Evolutionary conservation across 1,284 basidiomycete genomes (phyloP).

Genomic region (Microstroma glucosiphilum): DNA sequence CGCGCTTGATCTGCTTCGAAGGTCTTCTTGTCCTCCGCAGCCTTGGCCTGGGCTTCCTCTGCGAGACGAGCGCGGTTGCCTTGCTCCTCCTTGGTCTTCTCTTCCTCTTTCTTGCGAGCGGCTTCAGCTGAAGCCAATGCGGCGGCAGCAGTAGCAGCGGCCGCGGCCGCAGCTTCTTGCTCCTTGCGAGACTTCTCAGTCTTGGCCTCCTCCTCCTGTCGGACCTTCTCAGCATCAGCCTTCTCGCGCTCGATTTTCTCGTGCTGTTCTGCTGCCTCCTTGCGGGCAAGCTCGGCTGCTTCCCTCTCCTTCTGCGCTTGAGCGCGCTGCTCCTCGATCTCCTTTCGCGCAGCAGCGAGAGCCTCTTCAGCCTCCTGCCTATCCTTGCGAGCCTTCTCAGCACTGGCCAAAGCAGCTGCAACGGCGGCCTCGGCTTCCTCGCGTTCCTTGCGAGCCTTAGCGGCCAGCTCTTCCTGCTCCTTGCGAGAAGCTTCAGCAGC

Average conservation of each 20-base stretch:
- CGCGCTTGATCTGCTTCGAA: not conserved
- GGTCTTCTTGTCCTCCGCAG: not conserved
- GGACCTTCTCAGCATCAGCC: conserved; percentile 4
- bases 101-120: not conserved
- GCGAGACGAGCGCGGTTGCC: too few species aligned
- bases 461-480: conserved; percentile 1
- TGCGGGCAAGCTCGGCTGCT: not conserved
- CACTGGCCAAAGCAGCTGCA: not conserved
- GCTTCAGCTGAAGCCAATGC: not conserved
- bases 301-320: conserved; percentile 1
- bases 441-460: not conserved
- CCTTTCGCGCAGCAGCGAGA: conserved; percentile 1
- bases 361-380: conserved; percentile 9
- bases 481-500: conserved; percentile 2
- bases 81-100: not conserved
- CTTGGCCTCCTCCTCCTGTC: conserved; percentile 14
- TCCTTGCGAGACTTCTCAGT: conserved; percentile 5
- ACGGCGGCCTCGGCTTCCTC: not conserved
- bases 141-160: conserved; percentile 3
- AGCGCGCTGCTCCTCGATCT: conserved; percentile 1
- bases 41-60: not conserved
- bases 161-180: conserved; percentile 3
- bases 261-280: not conserved
- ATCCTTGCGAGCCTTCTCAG: conserved; percentile 9
- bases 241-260: conserved; percentile 2